Percentiles rank a stretch among this genome's conserved stretches.
These are phyloP conservation scores for Tephrocybe sp. DNA, from an alignment of 768 basidiomycete genomes.

Conservation along the genomic window DNA sequence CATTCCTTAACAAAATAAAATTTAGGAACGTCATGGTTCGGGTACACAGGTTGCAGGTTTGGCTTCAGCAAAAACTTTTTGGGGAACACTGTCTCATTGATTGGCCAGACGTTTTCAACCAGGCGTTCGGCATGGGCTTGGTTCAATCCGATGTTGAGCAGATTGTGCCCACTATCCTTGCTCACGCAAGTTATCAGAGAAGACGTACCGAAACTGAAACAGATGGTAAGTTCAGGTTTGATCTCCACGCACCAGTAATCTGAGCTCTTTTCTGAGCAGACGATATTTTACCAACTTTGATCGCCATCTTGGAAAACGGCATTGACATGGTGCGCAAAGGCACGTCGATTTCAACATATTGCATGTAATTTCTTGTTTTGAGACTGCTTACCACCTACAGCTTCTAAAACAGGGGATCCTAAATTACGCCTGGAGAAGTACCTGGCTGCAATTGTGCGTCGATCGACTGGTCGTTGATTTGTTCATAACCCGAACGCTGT, in stretches of 20 bases:
- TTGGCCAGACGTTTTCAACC: slow-evolving; percentile 53
- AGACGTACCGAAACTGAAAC: slow-evolving; percentile 48
- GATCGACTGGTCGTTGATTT: not conserved
- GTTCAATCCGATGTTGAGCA: slow-evolving; percentile 64
- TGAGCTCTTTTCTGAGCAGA: slow-evolving; percentile 32
- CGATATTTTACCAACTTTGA: slow-evolving; percentile 49
- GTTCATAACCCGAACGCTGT: not conserved
- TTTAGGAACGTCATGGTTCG: slow-evolving; percentile 46
- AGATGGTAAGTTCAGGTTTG: slow-evolving; percentile 35
- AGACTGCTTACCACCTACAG: slow-evolving; percentile 30
- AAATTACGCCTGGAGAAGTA: slow-evolving; percentile 83
- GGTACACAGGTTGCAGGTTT: slow-evolving; percentile 14
- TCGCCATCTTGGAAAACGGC: slow-evolving; percentile 62
- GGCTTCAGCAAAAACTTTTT: not conserved
- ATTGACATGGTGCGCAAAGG: slow-evolving; percentile 62
- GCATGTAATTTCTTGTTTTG: not conserved
- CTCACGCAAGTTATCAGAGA: slow-evolving; percentile 65
- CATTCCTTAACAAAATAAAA: not conserved
- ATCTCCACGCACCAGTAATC: not conserved
- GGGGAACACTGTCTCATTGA: not conserved
- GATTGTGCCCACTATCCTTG: slow-evolving; percentile 60
- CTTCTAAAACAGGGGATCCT: slow-evolving; percentile 69
- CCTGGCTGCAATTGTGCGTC: slow-evolving; percentile 70
- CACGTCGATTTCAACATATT: slow-evolving; percentile 29
- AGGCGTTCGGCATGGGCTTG: slow-evolving; percentile 54